Evolutionary conservation across 805 yeast genomes (phyloP).

Genomic region (Candida hungchunana): DNA sequence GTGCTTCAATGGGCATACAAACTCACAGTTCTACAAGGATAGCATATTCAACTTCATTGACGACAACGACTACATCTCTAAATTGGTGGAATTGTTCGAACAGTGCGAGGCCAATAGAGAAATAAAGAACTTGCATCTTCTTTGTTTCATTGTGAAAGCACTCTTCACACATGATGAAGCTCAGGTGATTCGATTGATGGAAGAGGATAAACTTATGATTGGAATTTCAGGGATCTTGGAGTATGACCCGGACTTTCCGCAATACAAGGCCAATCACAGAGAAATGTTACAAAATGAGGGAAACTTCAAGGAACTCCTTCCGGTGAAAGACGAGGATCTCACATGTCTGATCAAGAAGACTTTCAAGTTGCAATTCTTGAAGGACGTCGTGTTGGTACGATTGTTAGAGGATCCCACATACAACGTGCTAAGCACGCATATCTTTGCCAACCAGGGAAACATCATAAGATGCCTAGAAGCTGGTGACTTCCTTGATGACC

Average conservation of each 20-base stretch:
- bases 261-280: slow-evolving; percentile 74
- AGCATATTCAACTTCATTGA: slow-evolving; percentile 54
- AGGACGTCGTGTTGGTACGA: slow-evolving; percentile 83
- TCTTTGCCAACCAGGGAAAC: slow-evolving; percentile 64
- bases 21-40: slow-evolving; percentile 59
- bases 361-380: slow-evolving; percentile 72
- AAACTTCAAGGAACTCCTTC: slow-evolving; percentile 68
- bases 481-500: slow-evolving; percentile 45
- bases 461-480: slow-evolving; percentile 56
- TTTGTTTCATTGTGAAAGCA: slow-evolving; percentile 73
- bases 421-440: slow-evolving; percentile 59
- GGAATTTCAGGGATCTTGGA: slow-evolving; percentile 80
- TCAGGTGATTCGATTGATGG: slow-evolving; percentile 51
- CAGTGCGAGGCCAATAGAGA: slow-evolving; percentile 50
- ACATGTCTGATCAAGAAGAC: slow-evolving; percentile 64
- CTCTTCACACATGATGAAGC: slow-evolving; percentile 69
- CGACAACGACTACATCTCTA: slow-evolving; percentile 47
- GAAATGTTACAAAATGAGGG: slow-evolving; percentile 54
- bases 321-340: slow-evolving; percentile 47
- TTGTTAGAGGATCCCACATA: slow-evolving; percentile 77
- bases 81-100: slow-evolving; percentile 49
- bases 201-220: slow-evolving; percentile 46
- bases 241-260: slow-evolving; percentile 85
- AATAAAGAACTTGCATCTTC: slow-evolving; percentile 52
- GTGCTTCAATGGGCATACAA: slow-evolving; percentile 47